phyloP scores from a whole-genome alignment of 345 rosid species.

The Sonneratia caseolaris region DNA sequence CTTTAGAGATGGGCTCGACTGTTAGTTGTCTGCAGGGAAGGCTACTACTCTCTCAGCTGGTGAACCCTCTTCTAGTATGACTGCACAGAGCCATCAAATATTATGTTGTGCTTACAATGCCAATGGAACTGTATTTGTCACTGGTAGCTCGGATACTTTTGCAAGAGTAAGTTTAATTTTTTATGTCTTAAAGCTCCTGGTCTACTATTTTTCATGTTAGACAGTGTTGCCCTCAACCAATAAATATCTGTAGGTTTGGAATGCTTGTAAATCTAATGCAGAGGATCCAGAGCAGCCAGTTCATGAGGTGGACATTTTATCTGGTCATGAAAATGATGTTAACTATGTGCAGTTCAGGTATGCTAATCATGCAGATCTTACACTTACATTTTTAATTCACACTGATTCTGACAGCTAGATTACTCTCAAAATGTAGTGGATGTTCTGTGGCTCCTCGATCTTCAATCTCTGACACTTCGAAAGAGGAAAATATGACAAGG shows the following conservation, averaged over 20 bases:
- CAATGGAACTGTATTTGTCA: slow-evolving; percentile 95
- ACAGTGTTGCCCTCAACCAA: background rate
- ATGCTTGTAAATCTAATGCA: slow-evolving; percentile 54
- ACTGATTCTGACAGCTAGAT: slow-evolving; percentile 2
- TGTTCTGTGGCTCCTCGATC: slow-evolving; percentile 80
- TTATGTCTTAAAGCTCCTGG: slow-evolving; percentile 5
- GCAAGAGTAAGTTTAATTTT: slow-evolving; percentile 70
- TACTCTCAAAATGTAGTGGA: slow-evolving; percentile 54
- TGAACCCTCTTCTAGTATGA: slow-evolving; percentile 52
- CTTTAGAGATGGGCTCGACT: slow-evolving; percentile 12
- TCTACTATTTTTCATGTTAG: background rate
- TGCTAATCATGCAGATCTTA: slow-evolving; percentile 10
- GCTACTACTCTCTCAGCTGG: slow-evolving; percentile 33
- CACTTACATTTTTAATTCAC: slow-evolving; percentile 10
- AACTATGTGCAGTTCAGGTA: slow-evolving; percentile 96
- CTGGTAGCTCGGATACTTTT: slow-evolving; percentile 94
- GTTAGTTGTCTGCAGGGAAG: slow-evolving; percentile 44
- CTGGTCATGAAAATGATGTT: slow-evolving; percentile 97
- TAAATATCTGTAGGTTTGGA: slow-evolving; percentile 75
- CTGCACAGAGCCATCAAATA: slow-evolving; percentile 60
- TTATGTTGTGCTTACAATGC: slow-evolving; percentile 93
- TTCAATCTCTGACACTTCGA: slow-evolving; percentile 50
- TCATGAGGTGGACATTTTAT: slow-evolving; percentile 85
- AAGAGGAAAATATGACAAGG: slow-evolving; percentile 86
- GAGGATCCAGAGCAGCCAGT: slow-evolving; percentile 66